Conservation (phyloP, 352 stramenopile genomes). For the Pythium periplocum region DNA sequence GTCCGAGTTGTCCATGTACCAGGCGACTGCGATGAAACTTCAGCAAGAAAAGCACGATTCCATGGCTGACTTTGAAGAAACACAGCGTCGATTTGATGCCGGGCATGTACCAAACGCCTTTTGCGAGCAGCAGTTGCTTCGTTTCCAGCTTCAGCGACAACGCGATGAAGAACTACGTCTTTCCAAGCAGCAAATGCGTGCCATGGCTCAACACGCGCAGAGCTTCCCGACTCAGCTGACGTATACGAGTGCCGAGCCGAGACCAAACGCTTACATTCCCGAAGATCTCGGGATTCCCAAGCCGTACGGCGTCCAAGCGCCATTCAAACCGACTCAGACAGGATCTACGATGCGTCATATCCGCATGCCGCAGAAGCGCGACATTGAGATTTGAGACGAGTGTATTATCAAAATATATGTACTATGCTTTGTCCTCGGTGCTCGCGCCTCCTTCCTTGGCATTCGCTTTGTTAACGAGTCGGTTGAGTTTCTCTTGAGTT, state of each 20-base stretch:
- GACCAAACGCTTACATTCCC: conserved; percentile 93
- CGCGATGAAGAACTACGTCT: conserved; percentile 39
- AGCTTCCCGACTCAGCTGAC: conserved; percentile 67
- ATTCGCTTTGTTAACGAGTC: conserved; percentile 12
- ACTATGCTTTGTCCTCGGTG: background rate
- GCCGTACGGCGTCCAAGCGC: conserved; percentile 87
- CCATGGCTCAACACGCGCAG: conserved; percentile 39
- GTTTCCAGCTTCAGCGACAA: conserved; percentile 49
- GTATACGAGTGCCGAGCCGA: conserved; percentile 86
- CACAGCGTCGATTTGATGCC: conserved; percentile 40
- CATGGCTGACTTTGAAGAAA: conserved; percentile 65
- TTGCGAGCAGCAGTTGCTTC: conserved; percentile 72
- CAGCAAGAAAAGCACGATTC: conserved; percentile 88
- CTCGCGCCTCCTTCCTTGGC: background rate
- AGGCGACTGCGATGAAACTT: conserved; percentile 92
- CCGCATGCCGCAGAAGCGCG: conserved; percentile 68
- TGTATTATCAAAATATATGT: conserved; percentile 4
- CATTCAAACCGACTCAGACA: conserved; percentile 88
- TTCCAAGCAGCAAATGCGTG: conserved; percentile 34
- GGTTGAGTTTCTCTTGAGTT: conserved; percentile 64
- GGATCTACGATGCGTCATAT: conserved; percentile 93
- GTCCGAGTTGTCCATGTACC: conserved; percentile 93
- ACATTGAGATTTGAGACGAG: conserved; percentile 88
- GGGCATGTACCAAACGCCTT: conserved; percentile 72
- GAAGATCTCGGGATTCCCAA: conserved; percentile 91